Percentiles rank a stretch among this genome's conserved stretches.
Evolutionary conservation across 371 early-diverging fungal species (phyloP).

Genomic region (Capillidium rhysosporum): DNA sequence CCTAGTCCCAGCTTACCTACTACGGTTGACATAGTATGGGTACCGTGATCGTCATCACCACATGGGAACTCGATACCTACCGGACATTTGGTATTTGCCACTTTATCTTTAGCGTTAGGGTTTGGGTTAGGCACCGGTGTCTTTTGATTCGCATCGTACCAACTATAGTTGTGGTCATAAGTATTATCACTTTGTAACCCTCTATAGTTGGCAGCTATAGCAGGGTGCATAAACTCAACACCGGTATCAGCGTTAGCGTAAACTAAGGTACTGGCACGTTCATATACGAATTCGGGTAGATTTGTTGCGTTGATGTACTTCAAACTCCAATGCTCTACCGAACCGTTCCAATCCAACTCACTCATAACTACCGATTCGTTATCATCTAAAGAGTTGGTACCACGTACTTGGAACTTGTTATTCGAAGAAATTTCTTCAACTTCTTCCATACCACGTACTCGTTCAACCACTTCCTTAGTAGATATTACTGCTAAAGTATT

Average conservation of each 20-base stretch:
- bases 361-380: not conserved
- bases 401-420: not conserved
- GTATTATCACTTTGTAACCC: not conserved
- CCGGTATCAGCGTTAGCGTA: conserved; percentile 26
- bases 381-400: not conserved
- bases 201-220: conserved; percentile 28
- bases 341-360: not conserved
- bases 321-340: not conserved
- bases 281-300: not conserved
- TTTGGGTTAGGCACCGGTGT: not conserved
- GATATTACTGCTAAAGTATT: not conserved
- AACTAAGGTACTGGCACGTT: not conserved
- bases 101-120: not conserved
- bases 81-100: not conserved
- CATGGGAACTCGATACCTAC: not conserved
- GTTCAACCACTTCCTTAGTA: not conserved
- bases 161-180: conserved; percentile 1
- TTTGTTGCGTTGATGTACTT: conserved; percentile 1
- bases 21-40: conserved; percentile 2
- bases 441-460: not conserved
- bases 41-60: conserved; percentile 6
- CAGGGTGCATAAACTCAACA: conserved; percentile 42
- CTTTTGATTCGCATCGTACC: not conserved
- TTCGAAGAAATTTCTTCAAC: conserved; percentile 3
- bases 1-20: not conserved